Evolutionary conservation across 106 monocot genomes (phyloP), one percentile per base, ranked within the genome.

Genomic region (Acorus calamus): DNA sequence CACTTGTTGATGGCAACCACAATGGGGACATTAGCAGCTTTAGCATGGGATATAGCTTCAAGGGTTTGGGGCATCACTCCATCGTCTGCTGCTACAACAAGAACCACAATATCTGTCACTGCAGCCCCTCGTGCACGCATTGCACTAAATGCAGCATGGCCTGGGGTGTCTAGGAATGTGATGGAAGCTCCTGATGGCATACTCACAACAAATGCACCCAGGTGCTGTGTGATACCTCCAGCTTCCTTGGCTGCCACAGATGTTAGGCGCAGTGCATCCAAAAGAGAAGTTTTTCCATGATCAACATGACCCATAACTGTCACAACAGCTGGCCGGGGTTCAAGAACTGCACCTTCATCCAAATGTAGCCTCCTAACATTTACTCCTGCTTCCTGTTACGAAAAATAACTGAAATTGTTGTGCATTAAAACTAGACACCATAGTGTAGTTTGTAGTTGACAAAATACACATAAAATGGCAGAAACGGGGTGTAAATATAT

Each of bases 281-380:
- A 76, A 55, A 94, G 82, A 14, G 94, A 94, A 4, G 94, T 94
- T 73, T 94, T 94, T 11, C 94, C 94, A 80, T 94, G 94, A 76
- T 94, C 94, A 4, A 94, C 94, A 74, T 94, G 94, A 13, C 94
- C 94, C 94, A 94, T 94, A 46, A 94, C 90, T 5, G 94, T 94
- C 57, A 94, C 90, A 65, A 94, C 94, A 76, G 94, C 71, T 48
- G 94, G 74, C 2, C 94, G 76, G 47, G 84, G 70, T 67, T 86
- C 64, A 67, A 82, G 68, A 11, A 82, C 62, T 62, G 81, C 79
- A 49, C 89, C 89, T 75, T 79, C 81, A 73, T 73, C 71, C 41
- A 77, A 84, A 60, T 82, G 86, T 51, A 80, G 69, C 71, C 90
- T 81, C 70, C 80, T 79, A 41, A 90, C 74, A 77, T 84, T 94